Evolutionary conservation across 106 monocot genomes (phyloP), one percentile per base, ranked within the genome.

Genomic region (Dactylorhiza incarnata): DNA sequence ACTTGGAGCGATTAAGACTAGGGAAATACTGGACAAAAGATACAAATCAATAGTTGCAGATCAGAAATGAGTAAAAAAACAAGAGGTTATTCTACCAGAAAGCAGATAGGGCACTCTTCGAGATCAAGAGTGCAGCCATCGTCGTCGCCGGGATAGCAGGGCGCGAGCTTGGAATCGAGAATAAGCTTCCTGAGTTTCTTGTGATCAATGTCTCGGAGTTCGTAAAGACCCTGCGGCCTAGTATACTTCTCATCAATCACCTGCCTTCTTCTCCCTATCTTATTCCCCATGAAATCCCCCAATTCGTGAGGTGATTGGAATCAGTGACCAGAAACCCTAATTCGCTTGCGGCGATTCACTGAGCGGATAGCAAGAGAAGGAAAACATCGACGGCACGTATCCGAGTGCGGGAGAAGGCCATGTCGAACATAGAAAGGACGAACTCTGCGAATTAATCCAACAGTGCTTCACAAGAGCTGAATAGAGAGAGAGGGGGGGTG

Each of bases 41-140:
- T 7, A 66, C 24, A 44, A 58, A 48, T 37, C 37, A 37, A 37
- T 37, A 37, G 37, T 37, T 37, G 37, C 37, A 37, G 37, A 37
- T 37, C 37, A 70, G 5, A 9, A 59, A 52, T 11, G 13, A 17
- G n/a, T 24, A 62, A 19, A 44, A 69, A 45, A 46, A 46, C 65
- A 91, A 91, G 68, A 90, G 10, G 49, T 0, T 10, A 0, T 48
- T 49, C 49, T 22, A 95, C 95, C 92, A 95, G 84, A 68, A 92
- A 95, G 82, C 95, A 95, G 76, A 95, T 95, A 19, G 95, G 95
- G 70, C 95, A 95, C 53, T 92, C 95, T 55, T 95, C 95, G 50
- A 84, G 86, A 80, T 92, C 89, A 9, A 75, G 22, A 1, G 86
- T 48, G 78, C 61, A 81, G 13, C 89, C 92, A 3, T 95, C 95